phyloP scores from a whole-genome alignment of 2,329 filamentous ascomycete species.

The Paracoccidioides brasiliensis region DNA sequence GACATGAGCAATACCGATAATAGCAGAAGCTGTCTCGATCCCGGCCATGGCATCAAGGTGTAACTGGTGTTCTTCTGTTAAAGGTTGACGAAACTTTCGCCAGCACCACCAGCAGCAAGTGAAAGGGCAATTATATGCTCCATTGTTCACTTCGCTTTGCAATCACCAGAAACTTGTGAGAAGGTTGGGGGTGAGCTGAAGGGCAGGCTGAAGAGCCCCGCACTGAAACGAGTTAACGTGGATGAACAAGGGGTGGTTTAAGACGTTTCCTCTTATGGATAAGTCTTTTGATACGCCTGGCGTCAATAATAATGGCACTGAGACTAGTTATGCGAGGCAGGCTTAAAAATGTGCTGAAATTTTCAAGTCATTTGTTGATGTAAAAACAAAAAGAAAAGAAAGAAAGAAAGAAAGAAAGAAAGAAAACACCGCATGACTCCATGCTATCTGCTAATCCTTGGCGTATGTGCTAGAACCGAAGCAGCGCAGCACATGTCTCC shows the following conservation, averaged over 20 bases:
- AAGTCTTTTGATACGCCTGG: too few relatives aligned
- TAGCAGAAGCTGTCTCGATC: constrained; percentile 9
- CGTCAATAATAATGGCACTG: too few relatives aligned
- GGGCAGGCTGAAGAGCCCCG: background rate
- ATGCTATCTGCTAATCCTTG: too few relatives aligned
- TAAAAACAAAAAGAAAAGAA: too few relatives aligned
- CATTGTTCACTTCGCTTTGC: background rate
- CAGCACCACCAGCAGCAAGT: background rate
- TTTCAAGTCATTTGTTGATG: too few relatives aligned
- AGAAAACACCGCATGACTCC: too few relatives aligned
- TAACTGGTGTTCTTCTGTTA: background rate
- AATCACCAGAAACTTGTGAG: background rate
- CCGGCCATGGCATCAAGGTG: constrained; percentile 5
- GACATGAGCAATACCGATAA: constrained; percentile 7
- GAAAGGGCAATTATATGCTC: background rate
- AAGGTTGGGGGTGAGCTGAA: too few relatives aligned
- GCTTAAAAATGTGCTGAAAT: background rate
- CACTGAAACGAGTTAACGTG: background rate
- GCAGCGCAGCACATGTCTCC: too few relatives aligned
- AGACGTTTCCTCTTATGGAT: too few relatives aligned
- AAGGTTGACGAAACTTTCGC: background rate
- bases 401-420: too few relatives aligned
- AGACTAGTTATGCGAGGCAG: background rate
- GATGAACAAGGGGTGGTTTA: background rate
- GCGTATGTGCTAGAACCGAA: too few relatives aligned